Evolutionary conservation across 2,329 filamentous ascomycete species (phyloP).

Genomic region (Scedosporium aurantiacum): DNA sequence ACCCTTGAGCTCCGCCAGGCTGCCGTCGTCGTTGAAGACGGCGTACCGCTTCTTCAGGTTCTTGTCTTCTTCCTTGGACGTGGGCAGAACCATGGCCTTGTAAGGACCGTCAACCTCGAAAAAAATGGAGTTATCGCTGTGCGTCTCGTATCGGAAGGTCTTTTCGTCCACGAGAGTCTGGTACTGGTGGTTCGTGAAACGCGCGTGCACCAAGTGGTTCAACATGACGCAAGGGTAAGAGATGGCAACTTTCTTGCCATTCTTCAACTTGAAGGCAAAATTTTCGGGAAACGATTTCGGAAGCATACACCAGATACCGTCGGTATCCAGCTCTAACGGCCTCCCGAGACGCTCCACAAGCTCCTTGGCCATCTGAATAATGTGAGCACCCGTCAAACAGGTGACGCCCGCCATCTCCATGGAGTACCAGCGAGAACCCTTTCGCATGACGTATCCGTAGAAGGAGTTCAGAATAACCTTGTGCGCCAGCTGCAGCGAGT

Average conservation of each 20-base stretch:
- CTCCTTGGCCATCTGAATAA: slow-evolving; percentile 91
- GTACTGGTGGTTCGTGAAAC: slow-evolving; percentile 96
- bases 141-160: slow-evolving; percentile 85
- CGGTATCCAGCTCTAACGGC: slow-evolving; percentile 88
- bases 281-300: slow-evolving; percentile 95
- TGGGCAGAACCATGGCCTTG: slow-evolving; percentile 92
- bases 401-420: slow-evolving; percentile 99
- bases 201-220: slow-evolving; percentile 89
- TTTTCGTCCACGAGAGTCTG: slow-evolving; percentile 73
- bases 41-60: slow-evolving; percentile 99
- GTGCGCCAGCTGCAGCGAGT: slow-evolving; percentile 91
- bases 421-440: slow-evolving; percentile 97
- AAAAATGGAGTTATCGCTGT: slow-evolving; percentile 98
- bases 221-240: slow-evolving; percentile 99
- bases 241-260: slow-evolving; percentile 90
- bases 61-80: slow-evolving; percentile 97
- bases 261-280: slow-evolving; percentile 86
- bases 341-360: slow-evolving; percentile 88
- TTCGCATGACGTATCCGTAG: slow-evolving; percentile 98
- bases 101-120: slow-evolving; percentile 98
- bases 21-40: slow-evolving; percentile 97
- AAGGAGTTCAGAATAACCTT: slow-evolving; percentile 99
- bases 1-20: slow-evolving; percentile 87
- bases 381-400: slow-evolving; percentile 87
- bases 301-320: slow-evolving; percentile 99